Evolutionary conservation across 2,329 filamentous ascomycete genomes (phyloP).

Genomic region (Colletotrichum limetticola): DNA sequence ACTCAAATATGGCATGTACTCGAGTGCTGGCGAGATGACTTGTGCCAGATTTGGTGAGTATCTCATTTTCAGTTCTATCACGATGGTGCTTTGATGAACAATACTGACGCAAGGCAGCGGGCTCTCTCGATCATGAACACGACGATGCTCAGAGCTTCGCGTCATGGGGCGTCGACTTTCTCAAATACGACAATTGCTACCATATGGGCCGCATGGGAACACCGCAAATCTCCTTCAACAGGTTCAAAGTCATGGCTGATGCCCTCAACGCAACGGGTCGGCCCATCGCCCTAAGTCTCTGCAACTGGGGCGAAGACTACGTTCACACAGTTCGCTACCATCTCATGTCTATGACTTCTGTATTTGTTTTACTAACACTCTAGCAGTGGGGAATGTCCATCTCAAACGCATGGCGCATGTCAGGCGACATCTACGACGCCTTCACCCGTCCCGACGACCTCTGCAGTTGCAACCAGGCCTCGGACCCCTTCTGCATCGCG

Average conservation of each 20-base stretch:
- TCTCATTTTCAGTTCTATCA: no score
- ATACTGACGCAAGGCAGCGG: conserved; percentile 41
- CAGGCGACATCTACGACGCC: conserved; percentile 47
- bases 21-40: conserved; percentile 56
- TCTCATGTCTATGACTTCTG: background rate
- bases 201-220: conserved; percentile 42
- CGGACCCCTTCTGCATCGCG: conserved; percentile 38
- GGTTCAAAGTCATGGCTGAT: conserved; percentile 46
- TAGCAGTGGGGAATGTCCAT: conserved; percentile 42
- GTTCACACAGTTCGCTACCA: conserved; percentile 28
- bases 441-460: conserved; percentile 46
- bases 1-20: conserved; percentile 52
- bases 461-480: conserved; percentile 43
- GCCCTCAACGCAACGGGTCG: conserved; percentile 46
- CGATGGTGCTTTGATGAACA: background rate
- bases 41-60: conserved; percentile 55
- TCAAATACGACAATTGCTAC: conserved; percentile 64
- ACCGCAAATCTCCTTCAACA: conserved; percentile 41
- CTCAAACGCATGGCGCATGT: conserved; percentile 47
- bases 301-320: conserved; percentile 48
- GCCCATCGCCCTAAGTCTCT: conserved; percentile 46
- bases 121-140: conserved; percentile 61
- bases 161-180: conserved; percentile 62
- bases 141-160: conserved; percentile 64
- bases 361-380: conserved; percentile 18